phyloP scores from a whole-genome alignment of 306 rosid genomes.

The Ammopiptanthus mongolicus region DNA sequence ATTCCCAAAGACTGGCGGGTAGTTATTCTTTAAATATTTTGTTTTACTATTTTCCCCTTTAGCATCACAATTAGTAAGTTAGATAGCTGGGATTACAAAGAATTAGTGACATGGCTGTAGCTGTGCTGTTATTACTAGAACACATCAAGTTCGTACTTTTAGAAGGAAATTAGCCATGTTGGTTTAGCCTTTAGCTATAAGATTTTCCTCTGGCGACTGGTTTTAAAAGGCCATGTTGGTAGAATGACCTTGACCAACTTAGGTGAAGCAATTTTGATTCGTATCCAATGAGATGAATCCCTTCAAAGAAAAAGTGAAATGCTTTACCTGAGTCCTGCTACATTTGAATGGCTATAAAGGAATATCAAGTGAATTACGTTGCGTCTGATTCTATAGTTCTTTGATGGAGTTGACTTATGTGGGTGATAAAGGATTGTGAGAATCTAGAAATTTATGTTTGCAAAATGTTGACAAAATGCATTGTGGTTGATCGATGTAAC shows the following conservation, averaged over 20 bases:
- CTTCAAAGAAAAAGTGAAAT: neutral
- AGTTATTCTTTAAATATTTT: too few relatives aligned
- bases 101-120: neutral
- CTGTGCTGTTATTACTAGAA: neutral
- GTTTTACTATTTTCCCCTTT: too few relatives aligned
- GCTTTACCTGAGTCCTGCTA: neutral
- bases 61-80: too few relatives aligned
- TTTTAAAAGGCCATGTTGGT: neutral
- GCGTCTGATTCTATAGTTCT: neutral
- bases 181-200: neutral
- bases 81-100: too few relatives aligned
- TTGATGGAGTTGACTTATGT: neutral
- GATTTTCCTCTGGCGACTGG: neutral
- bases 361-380: neutral
- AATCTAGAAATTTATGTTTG: too few relatives aligned
- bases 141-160: neutral
- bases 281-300: neutral
- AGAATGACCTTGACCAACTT: neutral
- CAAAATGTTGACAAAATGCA: too few relatives aligned
- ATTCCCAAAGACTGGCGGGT: too few relatives aligned
- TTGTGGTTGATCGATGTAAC: too few relatives aligned
- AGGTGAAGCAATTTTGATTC: neutral
- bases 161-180: neutral
- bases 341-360: neutral
- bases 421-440: neutral